These are phyloP conservation scores for Coffea eugenioides DNA, from an alignment of 257 asterid genomes.

Conservation along the genomic window DNA sequence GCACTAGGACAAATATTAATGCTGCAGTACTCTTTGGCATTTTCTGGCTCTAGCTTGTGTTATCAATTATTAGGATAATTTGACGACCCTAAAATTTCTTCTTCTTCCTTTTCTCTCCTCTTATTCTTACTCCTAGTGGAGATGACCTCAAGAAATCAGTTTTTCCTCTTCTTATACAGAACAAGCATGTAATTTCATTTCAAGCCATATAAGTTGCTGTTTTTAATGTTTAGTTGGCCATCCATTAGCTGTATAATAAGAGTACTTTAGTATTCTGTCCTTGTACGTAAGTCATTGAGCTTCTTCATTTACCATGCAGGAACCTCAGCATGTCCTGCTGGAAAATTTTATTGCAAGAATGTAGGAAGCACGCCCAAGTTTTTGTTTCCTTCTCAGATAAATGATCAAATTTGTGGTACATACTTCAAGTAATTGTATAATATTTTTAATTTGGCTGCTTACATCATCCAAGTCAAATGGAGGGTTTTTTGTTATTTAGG, in stretches of 20 bases:
- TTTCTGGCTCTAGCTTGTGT: background rate
- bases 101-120: background rate
- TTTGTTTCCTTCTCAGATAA: slow-evolving; percentile 81
- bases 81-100: background rate
- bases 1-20: background rate
- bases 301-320: slow-evolving; percentile 44
- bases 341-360: slow-evolving; percentile 88
- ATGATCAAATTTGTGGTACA: slow-evolving; percentile 87
- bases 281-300: background rate
- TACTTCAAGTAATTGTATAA: background rate
- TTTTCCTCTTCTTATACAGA: background rate
- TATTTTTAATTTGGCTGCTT: background rate
- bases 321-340: slow-evolving; percentile 88
- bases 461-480: no score
- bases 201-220: background rate
- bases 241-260: background rate
- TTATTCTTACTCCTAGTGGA: background rate
- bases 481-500: background rate
- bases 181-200: background rate
- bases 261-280: background rate
- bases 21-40: background rate
- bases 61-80: background rate
- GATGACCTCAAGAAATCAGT: background rate
- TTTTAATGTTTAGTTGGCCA: background rate
- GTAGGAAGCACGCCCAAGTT: slow-evolving; percentile 78